phyloP scores from a whole-genome alignment of 2,329 filamentous ascomycete genomes.

The Davidsoniella virescens region DNA sequence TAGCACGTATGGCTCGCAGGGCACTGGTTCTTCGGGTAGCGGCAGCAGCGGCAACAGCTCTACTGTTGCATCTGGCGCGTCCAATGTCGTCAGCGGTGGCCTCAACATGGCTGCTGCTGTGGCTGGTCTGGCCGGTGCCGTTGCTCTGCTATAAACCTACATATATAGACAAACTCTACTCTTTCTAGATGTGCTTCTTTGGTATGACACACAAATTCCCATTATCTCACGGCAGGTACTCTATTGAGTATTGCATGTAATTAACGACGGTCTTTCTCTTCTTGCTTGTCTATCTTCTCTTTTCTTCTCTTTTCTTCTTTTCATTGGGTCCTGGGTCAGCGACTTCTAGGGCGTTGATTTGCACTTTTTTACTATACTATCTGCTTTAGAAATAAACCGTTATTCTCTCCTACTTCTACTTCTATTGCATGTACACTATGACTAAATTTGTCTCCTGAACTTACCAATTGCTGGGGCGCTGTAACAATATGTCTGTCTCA shows the following conservation, averaged over 20 bases:
- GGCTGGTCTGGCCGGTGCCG: slow-evolving; percentile 18
- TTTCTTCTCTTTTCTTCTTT: not conserved
- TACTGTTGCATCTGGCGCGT: not conserved
- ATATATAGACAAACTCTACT: not conserved
- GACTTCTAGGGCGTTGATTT: not conserved
- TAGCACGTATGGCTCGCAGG: too few relatives aligned
- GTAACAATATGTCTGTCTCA: too few relatives aligned
- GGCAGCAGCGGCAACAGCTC: not conserved
- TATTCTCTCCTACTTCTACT: too few relatives aligned
- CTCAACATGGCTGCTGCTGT: slow-evolving; percentile 15
- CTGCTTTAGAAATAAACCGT: too few relatives aligned
- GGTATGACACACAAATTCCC: not conserved
- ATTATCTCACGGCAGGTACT: not conserved
- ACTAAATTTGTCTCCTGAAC: too few relatives aligned
- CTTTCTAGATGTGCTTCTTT: too few relatives aligned
- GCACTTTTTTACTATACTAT: not conserved
- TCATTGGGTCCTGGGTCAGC: not conserved
- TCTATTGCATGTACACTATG: too few relatives aligned
- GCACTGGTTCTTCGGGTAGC: not conserved
- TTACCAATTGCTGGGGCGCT: too few relatives aligned
- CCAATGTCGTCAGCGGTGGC: not conserved
- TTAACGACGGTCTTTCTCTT: not conserved
- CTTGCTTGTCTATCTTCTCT: not conserved
- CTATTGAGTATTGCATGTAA: not conserved
- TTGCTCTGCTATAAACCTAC: slow-evolving; percentile 14